Evolutionary conservation across 331 rosid genomes (phyloP), one percentile per base, ranked within the genome.

Genomic region (Quercus tomentella): DNA sequence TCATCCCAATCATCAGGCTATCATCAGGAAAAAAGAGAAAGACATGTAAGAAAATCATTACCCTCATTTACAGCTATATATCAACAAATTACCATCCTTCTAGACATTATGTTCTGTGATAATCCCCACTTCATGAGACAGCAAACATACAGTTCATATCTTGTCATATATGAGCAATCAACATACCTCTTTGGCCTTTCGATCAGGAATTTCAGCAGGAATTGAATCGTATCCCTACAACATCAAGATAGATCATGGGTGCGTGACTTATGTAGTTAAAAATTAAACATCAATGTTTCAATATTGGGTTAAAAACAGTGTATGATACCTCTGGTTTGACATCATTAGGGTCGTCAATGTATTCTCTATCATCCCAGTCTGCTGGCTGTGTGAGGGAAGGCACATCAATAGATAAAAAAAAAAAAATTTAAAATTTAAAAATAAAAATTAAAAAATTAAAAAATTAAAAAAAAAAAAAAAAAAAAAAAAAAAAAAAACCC

Each of bases 351-450:
- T 93, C 91, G 26, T 91, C 89, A 55, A 93, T 88, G 84, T 87
- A 91, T 79, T 93, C 97, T 86, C 81, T 89, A 28, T 91, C 98
- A 37, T 93, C 98, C 98, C 98, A 93, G 76, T 91, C 90, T 22
- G 91, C 86, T 41, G 97, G 98, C 98, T 94, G 89, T 92, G 89
- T 76, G 62, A 76, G 37, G 49, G 35, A 77, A 70, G 22, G 49
- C 72, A 83, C 65, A 54, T 41, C 25, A 82, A 43, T 31, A 26
- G 2, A 18, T 15, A 16, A 20, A 35, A 67, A 26, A 30, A 30
- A 20, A 0, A 37, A 37, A 7, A 37, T 7, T 37, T 33, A 5
- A 33, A 33, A 1, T 33, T 33, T 30, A 28, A 28, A 28, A 28
- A 2, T 28, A 0, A 26, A 26, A 26, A 26, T 26, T 25, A 1